Base-by-base conservation (phyloP, 2,329 filamentous ascomycete genomes). In the Endothia cerciana region DNA sequence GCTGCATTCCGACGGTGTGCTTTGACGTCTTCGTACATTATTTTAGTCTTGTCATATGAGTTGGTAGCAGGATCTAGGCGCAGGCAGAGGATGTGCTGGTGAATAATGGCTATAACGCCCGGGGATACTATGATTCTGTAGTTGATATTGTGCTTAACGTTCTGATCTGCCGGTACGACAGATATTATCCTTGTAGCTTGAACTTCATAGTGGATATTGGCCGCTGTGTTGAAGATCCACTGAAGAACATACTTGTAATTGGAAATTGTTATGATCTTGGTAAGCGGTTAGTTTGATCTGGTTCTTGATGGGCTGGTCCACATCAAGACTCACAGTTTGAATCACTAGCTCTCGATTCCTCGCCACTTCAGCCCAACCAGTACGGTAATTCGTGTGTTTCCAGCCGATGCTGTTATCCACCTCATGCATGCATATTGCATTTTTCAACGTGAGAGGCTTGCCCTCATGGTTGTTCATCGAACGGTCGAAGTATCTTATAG, bases 321-420 rank as follows among this genome's bases (percentile, higher is more conserved):
- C 33, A 45, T 15, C 13, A 6, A 40, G 8, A 45, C 57, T 59
- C 57, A 86, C 84, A 71, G 81, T 84, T 65, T 86, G 83, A 2
- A 87, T 72, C 2, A 87, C 82, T 8, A 87, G 77, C 67, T 84
- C 80, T 3, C 84, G 79, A 67, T 78, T 77, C 11, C 85, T 77
- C 0, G 80, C 80, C 3, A 86, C 81, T 2, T 83, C 82, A 1
- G 83, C 82, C 17, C 81, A 77, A 15, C 79, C 78, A 0, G 82
- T 86, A 3, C 83, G 78, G 75, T 79, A 84, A 72, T 87, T 85
- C 2, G 83, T 65, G 72, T 86, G 84, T 71, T 86, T 86, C 83
- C 83, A 86, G n/a, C 80, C 79, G 49, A 87, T 85, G 3, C 85
- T 85, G 64, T 82, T 80, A 68, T 87, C 85, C 69, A 85, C 81